These are phyloP conservation scores for Phytophthora constricta DNA, from an alignment of 352 stramenopile species.

Conservation along the genomic window DNA sequence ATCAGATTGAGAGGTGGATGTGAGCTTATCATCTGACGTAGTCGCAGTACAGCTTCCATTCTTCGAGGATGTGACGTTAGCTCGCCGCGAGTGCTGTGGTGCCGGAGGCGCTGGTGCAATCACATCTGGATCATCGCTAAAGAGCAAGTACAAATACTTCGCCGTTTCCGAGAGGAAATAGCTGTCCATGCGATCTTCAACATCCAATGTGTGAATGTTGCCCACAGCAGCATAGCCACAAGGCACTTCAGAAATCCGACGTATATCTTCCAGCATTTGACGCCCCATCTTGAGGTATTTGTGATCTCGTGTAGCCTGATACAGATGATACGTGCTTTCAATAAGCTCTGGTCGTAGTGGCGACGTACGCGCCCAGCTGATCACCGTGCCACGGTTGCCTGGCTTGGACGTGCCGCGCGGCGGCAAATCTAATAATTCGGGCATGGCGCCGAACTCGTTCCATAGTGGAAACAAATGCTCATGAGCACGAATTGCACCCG, in stretches of 20 bases:
- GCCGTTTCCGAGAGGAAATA: conserved; percentile 99
- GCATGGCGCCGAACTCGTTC: conserved; percentile 95
- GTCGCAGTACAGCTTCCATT: conserved; percentile 10
- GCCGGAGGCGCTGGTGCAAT: conserved; percentile 56
- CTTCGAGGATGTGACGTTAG: conserved; percentile 8
- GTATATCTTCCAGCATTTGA: conserved; percentile 89
- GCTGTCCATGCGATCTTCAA: conserved; percentile 98
- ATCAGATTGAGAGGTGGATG: background rate
- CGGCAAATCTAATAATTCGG: conserved; percentile 93
- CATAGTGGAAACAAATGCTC: conserved; percentile 95
- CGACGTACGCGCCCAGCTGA: conserved; percentile 85
- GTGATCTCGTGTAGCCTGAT: conserved; percentile 88
- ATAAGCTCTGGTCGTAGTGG: conserved; percentile 97
- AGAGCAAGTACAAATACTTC: conserved; percentile 99
- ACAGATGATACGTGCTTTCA: conserved; percentile 97
- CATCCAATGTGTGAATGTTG: conserved; percentile 88
- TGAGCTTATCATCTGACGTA: conserved; percentile 16
- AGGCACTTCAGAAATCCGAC: conserved; percentile 82
- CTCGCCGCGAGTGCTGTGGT: background rate
- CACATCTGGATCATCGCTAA: conserved; percentile 91
- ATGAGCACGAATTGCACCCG: conserved; percentile 88
- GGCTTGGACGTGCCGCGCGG: conserved; percentile 32
- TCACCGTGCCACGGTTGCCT: conserved; percentile 51
- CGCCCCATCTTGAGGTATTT: conserved; percentile 91
- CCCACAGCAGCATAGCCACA: conserved; percentile 95